Evolutionary conservation across 2,329 filamentous ascomycete genomes (phyloP).

Genomic region (Penicillium fuscoglaucum): DNA sequence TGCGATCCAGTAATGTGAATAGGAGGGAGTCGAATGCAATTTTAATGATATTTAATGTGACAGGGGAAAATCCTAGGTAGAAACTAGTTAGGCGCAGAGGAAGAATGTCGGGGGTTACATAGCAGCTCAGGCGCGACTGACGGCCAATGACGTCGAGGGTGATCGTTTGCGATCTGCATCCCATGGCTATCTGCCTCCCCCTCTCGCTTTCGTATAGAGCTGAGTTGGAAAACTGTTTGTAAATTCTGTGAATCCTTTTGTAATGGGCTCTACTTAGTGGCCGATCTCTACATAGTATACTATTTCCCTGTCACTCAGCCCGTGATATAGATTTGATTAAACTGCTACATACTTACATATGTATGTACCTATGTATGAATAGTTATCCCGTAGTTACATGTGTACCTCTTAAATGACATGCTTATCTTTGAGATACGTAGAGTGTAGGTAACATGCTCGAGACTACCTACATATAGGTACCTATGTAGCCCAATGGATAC

Average conservation of each 20-base stretch:
- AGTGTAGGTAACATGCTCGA: too few relatives aligned
- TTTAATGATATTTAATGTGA: neutral
- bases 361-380: too few relatives aligned
- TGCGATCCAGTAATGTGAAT: neutral
- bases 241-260: neutral
- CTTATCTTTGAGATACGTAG: too few relatives aligned
- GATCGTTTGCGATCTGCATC: neutral
- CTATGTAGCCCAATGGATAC: too few relatives aligned
- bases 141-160: conserved; percentile 10
- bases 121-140: conserved; percentile 7
- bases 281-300: too few relatives aligned
- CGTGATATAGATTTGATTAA: too few relatives aligned
- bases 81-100: neutral
- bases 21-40: neutral
- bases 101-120: conserved; percentile 1
- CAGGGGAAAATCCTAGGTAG: neutral
- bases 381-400: too few relatives aligned
- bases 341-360: too few relatives aligned
- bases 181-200: neutral
- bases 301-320: too few relatives aligned
- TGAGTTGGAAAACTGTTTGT: neutral
- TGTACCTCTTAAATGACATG: too few relatives aligned
- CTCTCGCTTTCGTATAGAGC: neutral
- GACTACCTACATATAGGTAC: too few relatives aligned
- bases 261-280: neutral